Base-by-base conservation (phyloP, 129 eudicot species). In the Chrysanthemum lavandulifolium region DNA sequence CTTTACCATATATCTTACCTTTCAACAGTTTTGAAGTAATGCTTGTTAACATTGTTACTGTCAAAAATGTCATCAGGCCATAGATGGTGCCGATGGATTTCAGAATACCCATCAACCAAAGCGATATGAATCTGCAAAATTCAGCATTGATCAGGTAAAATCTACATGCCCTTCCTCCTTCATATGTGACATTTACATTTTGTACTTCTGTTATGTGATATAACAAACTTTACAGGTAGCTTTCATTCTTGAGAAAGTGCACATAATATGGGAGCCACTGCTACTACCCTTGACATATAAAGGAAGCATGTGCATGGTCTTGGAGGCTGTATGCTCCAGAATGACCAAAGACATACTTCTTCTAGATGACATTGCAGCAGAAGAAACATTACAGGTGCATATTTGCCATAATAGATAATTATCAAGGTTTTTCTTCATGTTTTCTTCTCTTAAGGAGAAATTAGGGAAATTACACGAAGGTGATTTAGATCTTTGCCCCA, bases 311-410 rank as follows among this genome's bases (percentile, higher is more conserved):
- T 78, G 85, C 78, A 60, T 52, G 72, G 86, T 88, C 72, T 19
- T 94, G 56, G 97, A 94, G 80, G 71, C 86, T 72, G 97, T 88
- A 36, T 88, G 86, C 67, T 84, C 91, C 16, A 90, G 90, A 84
- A 86, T 84, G 61, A 73, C 91, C 13, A 88, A 84, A 69, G 98
- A 94, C 53, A 88, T 94, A 71, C 98, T 94, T 80, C 89, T 84
- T 50, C 76, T 94, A 84, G 98, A 94, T 79, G 98, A 94, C 75
- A 86, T 94, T 83, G 98, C 97, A 51, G 98, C 97, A 6, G 98
- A 94, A 70, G 98, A 94, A 82, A 87, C 98, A 49, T 68, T 90
- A 80, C 93, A 94, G 88, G 98, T 94, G 66, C 69, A 29, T 61
- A 40, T 36, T 64, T 10, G 61, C 40, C 58, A 56, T 62, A 51